A percentile compares a stretch with the other conserved stretches of the same genome.
These are phyloP conservation scores for Ganoderma sinense DNA, from an alignment of 1,284 basidiomycete species.

Conservation along the genomic window DNA sequence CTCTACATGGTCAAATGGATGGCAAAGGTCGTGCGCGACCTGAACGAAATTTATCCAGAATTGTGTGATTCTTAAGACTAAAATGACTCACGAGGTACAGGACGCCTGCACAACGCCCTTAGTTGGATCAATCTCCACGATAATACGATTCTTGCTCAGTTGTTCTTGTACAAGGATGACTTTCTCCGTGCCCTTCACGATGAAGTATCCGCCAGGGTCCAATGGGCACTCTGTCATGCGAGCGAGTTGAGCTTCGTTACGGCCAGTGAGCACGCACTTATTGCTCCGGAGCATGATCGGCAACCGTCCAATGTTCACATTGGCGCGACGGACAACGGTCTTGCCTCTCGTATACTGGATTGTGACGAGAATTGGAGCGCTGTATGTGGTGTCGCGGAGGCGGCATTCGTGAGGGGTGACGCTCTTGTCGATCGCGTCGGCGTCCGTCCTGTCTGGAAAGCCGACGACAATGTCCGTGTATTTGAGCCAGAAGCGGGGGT, in stretches of 20 bases:
- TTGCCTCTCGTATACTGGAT: constrained; percentile 96
- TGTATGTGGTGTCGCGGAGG: constrained; percentile 95
- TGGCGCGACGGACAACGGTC: constrained; percentile 84
- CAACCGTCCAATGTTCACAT: constrained; percentile 90
- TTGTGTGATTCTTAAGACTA: not conserved
- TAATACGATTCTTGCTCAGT: constrained; percentile 98
- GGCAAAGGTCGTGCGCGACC: not conserved
- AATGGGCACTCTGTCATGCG: constrained; percentile 96
- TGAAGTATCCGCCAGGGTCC: constrained; percentile 99
- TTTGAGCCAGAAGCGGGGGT: constrained; percentile 97
- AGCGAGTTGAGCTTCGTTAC: constrained; percentile 84
- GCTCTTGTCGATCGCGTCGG: constrained; percentile 80
- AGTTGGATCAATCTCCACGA: constrained; percentile 92
- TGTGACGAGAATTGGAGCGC: constrained; percentile 93
- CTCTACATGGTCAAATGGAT: not conserved
- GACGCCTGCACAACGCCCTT: constrained; percentile 96
- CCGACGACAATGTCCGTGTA: constrained; percentile 96
- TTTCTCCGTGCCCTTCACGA: constrained; percentile 99
- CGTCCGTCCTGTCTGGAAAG: constrained; percentile 89
- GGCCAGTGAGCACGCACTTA: constrained; percentile 89
- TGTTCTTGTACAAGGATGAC: constrained; percentile 99
- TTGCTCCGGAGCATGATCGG: constrained; percentile 98
- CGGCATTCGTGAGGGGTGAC: constrained; percentile 99
- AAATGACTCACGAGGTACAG: constrained; percentile 86
- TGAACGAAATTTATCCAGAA: not conserved